Evolutionary conservation across 2,329 filamentous ascomycete genomes (phyloP).

Genomic region (Ophiostoma sp.): DNA sequence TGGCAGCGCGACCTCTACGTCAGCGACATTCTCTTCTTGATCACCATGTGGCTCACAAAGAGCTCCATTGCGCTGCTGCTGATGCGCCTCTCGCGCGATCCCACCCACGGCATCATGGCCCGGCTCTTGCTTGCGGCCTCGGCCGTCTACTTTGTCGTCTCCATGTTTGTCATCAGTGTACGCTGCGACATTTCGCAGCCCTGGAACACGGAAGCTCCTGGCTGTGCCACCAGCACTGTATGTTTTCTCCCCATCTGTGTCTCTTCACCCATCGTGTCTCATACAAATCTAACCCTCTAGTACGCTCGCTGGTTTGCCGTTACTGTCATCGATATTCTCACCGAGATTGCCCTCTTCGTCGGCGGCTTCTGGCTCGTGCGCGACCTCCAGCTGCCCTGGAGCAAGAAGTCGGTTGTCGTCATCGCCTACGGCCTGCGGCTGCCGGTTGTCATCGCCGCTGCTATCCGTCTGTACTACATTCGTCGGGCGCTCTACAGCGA

Average conservation of each 20-base stretch:
- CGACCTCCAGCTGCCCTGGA: constrained; percentile 35
- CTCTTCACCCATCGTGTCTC: not conserved
- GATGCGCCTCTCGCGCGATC: constrained; percentile 41
- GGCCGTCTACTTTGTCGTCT: constrained; percentile 36
- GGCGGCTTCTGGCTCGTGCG: constrained; percentile 37
- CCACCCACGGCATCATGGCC: constrained; percentile 36
- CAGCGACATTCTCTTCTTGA: constrained; percentile 40
- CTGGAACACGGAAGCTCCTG: constrained; percentile 33
- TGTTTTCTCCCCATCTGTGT: constrained; percentile 19
- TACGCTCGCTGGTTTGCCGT: constrained; percentile 38
- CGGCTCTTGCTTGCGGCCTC: constrained; percentile 35
- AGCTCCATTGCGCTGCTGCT: constrained; percentile 40
- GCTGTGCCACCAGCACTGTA: constrained; percentile 33
- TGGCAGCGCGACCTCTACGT: constrained; percentile 37
- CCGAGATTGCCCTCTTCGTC: constrained; percentile 36
- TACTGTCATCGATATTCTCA: constrained; percentile 37
- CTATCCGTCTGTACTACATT: constrained; percentile 37
- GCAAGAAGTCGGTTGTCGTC: constrained; percentile 38
- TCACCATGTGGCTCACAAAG: constrained; percentile 41
- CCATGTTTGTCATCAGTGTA: constrained; percentile 37
- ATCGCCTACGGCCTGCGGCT: constrained; percentile 39
- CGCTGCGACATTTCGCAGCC: constrained; percentile 38
- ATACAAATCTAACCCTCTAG: constrained; percentile 25
- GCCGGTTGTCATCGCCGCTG: constrained; percentile 37
- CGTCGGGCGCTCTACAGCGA: constrained; percentile 30